Evolutionary conservation across 2,329 filamentous ascomycete species (phyloP), one percentile per base, ranked within the genome.

Genomic region (Leptographium procerum): DNA sequence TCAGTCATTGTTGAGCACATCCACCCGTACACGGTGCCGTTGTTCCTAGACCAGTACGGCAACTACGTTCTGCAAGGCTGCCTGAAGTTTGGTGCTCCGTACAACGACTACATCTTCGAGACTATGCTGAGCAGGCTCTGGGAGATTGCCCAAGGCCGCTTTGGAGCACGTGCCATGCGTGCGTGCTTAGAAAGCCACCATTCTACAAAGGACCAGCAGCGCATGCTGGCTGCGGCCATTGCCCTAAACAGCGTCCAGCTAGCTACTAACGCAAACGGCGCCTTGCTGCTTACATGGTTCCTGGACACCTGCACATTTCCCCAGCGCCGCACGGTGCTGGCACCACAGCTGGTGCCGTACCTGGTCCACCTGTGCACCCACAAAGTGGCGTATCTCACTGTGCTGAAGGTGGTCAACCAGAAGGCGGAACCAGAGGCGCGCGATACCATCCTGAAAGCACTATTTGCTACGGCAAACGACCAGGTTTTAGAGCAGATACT

Each of bases 11-110:
- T 94, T 31, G 85, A 95, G 62, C 82, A 89, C 64, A 78, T 97
- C 33, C 87, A 87, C 4, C 86, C 91, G 1, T 96, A 95, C 73
- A 91, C 88, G 0, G 83, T 96, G 52, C 89, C 91, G 3, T 79
- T 97, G 24, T 97, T 99, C 80, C 79, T 97, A 43, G 94, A 99
- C 68, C 94, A 99, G 69, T 99, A 95, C 66, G 94, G 94, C 69
- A 99, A 99, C 75, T 99, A 99, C 66, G 94, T 99, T 58, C 81
- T 97, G 65, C 94, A 99, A 73, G 94, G 94, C 66, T 97, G 92
- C 70, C 80, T 99, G 64, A 91, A 95, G 65, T 99, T 96, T 68
- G 88, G 88, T 16, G 76, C 87, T 33, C 90, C 91, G 1, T 90
- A 85, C 75, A 97, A 95, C 68, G 86, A 96, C 71, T 97, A 95